Conservation (phyloP, 2,329 filamentous ascomycete genomes). For the Furcasterigmium sp. region DNA sequence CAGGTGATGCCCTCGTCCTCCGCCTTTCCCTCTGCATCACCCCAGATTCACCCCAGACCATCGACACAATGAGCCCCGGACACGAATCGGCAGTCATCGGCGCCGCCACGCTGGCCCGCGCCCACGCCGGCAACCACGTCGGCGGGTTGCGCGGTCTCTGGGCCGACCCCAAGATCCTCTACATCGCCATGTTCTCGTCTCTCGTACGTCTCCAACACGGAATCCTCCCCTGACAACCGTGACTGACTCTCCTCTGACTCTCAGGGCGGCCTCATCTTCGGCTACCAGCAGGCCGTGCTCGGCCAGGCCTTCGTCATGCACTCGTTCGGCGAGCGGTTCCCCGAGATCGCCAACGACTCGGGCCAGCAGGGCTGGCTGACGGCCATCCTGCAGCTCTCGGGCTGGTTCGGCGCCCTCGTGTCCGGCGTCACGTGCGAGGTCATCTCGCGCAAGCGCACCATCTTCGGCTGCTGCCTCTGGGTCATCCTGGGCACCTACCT, state of each 20-base stretch:
- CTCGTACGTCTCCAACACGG: slow-evolving; percentile 13
- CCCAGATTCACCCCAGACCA: not conserved
- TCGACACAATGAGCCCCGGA: not conserved
- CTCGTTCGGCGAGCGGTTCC: slow-evolving; percentile 43
- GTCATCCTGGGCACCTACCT: slow-evolving; percentile 39
- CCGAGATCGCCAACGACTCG: slow-evolving; percentile 37
- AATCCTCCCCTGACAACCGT: not conserved
- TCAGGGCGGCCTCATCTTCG: slow-evolving; percentile 39
- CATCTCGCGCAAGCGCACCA: slow-evolving; percentile 45
- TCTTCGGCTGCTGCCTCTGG: slow-evolving; percentile 43
- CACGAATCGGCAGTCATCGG: not conserved
- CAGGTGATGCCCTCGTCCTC: not conserved
- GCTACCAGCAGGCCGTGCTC: slow-evolving; percentile 50
- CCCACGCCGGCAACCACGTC: not conserved
- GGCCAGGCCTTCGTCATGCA: slow-evolving; percentile 49
- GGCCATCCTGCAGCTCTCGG: slow-evolving; percentile 43
- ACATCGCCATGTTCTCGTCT: slow-evolving; percentile 31
- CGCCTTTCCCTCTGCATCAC: not conserved
- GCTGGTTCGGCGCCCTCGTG: slow-evolving; percentile 40
- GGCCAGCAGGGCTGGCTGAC: slow-evolving; percentile 46
- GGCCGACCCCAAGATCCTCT: slow-evolving; percentile 26
- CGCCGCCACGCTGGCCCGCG: not conserved
- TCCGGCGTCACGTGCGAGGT: slow-evolving; percentile 43
- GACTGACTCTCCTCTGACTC: not conserved
- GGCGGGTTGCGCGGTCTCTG: slow-evolving; percentile 9